phyloP scores from a whole-genome alignment of 1,284 basidiomycete species.

The Anthracocystis setariae region DNA sequence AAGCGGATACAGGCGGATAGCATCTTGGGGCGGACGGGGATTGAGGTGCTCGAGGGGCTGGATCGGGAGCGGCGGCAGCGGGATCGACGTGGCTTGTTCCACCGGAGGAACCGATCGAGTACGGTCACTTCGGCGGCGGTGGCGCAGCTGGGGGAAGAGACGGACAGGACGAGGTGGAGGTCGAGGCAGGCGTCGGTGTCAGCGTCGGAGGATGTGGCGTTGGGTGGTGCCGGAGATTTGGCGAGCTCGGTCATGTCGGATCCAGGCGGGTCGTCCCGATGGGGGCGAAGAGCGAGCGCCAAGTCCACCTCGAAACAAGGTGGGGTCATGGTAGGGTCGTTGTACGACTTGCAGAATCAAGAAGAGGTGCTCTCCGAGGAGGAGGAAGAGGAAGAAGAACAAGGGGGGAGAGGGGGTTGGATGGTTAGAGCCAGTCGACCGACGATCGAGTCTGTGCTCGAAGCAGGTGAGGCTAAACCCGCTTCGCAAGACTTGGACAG shows the following conservation, averaged over 20 bases:
- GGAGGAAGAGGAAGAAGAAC: constrained; percentile 33
- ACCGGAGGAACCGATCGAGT: constrained; percentile 24
- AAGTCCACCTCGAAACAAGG: constrained; percentile 17
- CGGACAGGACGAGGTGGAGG: background rate
- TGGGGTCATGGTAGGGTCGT: constrained; percentile 20
- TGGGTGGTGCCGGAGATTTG: constrained; percentile 14
- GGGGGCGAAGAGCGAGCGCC: constrained; percentile 5
- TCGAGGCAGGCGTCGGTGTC: too few species aligned
- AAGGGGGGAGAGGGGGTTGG: background rate
- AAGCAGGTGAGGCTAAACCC: constrained; percentile 1
- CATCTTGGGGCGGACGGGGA: constrained; percentile 46
- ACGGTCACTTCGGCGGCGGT: constrained; percentile 11
- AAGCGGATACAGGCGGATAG: constrained; percentile 2
- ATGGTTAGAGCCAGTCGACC: constrained; percentile 3
- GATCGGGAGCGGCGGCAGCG: constrained; percentile 38
- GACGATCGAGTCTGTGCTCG: constrained; percentile 29
- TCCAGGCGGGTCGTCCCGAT: constrained; percentile 25
- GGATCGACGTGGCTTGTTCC: constrained; percentile 18
- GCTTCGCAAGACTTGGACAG: background rate
- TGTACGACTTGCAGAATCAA: constrained; percentile 31
- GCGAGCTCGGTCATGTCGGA: constrained; percentile 46
- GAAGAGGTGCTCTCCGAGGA: constrained; percentile 42
- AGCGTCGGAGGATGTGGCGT: constrained; percentile 11
- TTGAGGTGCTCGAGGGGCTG: constrained; percentile 54
- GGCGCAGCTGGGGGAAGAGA: too few species aligned